These are phyloP conservation scores for Camellia sinensis DNA, from an alignment of 148 eudicot species.

Conservation along the genomic window DNA sequence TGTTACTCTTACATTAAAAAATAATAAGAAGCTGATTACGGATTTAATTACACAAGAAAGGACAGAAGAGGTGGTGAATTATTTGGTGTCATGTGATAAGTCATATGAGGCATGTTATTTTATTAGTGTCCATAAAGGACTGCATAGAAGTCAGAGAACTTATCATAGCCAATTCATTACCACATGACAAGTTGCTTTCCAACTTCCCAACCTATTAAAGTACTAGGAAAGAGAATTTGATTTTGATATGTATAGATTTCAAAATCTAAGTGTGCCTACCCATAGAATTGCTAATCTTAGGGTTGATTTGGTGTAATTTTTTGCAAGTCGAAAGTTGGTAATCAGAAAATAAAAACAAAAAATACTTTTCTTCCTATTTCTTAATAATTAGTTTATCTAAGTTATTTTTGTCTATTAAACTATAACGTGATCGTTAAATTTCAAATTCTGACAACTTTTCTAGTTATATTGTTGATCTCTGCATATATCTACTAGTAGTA, in stretches of 20 bases:
- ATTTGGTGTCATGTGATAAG: constrained; percentile 44
- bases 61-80: background rate
- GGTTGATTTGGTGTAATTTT: no score
- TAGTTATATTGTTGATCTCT: no score
- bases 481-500: background rate
- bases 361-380: no score
- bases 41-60: constrained; percentile 23
- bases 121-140: constrained; percentile 10
- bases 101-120: constrained; percentile 45
- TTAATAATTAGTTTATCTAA: no score
- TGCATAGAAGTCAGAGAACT: constrained; percentile 9
- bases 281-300: no score
- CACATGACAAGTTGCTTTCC: constrained; percentile 39
- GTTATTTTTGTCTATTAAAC: no score
- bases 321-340: no score
- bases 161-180: constrained; percentile 15
- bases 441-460: no score
- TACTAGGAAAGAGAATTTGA: background rate
- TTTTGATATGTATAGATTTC: no score
- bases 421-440: no score
- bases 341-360: no score
- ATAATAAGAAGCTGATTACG: constrained; percentile 5
- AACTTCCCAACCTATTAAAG: constrained; percentile 14
- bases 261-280: no score
- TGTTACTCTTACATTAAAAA: constrained; percentile 1